These are phyloP conservation scores for Hyphodiscus hymeniophilus DNA, from an alignment of 495 filamentous ascomycete genomes.

Conservation along the genomic window DNA sequence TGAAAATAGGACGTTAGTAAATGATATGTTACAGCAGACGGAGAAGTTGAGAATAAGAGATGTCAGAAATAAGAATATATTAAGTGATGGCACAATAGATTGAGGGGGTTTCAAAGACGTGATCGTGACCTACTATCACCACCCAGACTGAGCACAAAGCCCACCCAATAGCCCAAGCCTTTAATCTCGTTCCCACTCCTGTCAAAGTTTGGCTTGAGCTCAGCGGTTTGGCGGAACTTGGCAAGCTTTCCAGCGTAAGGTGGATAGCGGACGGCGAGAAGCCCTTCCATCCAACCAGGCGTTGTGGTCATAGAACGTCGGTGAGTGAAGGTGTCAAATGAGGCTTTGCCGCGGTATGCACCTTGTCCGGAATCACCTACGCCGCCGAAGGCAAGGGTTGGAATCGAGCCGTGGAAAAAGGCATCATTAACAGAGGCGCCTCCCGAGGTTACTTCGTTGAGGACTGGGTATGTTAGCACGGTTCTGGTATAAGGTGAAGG, in stretches of 20 bases:
- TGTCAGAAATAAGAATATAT: too few relatives aligned
- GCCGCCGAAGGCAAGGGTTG: conserved; percentile 79
- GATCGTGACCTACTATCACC: too few relatives aligned
- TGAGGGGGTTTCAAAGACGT: too few relatives aligned
- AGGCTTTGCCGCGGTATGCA: conserved; percentile 72
- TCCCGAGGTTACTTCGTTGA: conserved; percentile 60
- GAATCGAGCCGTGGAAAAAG: conserved; percentile 68
- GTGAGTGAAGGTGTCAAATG: conserved; percentile 82
- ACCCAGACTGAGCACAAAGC: conserved; percentile 37
- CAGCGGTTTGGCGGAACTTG: conserved; percentile 47
- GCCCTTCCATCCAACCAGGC: conserved; percentile 70
- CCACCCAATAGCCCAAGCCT: conserved; percentile 37
- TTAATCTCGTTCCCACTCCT: conserved; percentile 56
- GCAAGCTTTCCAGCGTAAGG: conserved; percentile 54
- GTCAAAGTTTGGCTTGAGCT: conserved; percentile 71
- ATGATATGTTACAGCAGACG: too few relatives aligned
- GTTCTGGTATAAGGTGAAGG: not conserved
- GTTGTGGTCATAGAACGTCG: conserved; percentile 65
- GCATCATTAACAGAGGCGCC: conserved; percentile 77
- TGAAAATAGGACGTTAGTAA: too few relatives aligned
- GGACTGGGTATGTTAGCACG: conserved; percentile 28
- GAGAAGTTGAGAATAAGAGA: too few relatives aligned
- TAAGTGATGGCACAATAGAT: too few relatives aligned
- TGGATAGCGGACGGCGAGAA: conserved; percentile 73
- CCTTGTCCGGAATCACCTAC: conserved; percentile 82